These are phyloP conservation scores for Dicorynia guianensis DNA, from an alignment of 306 rosid genomes.

Conservation along the genomic window DNA sequence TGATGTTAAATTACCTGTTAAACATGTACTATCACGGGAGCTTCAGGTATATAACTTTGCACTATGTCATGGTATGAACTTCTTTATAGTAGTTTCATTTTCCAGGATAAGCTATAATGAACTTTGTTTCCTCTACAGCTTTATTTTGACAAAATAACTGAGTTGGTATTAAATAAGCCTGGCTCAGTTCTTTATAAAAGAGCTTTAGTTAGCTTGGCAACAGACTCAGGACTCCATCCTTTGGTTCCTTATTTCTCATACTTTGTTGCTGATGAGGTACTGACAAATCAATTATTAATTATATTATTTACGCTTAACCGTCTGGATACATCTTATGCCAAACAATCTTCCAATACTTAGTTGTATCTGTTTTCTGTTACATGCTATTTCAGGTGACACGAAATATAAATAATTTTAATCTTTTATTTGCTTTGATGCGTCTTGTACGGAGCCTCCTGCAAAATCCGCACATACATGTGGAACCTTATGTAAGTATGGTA, in stretches of 20 bases:
- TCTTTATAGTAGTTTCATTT: slow-evolving; percentile 27
- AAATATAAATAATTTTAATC: slow-evolving; percentile 57
- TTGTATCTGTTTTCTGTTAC: slow-evolving; percentile 31
- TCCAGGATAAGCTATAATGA: slow-evolving; percentile 17
- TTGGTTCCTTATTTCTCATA: slow-evolving; percentile 80
- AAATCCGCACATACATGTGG: slow-evolving; percentile 82
- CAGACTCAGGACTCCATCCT: slow-evolving; percentile 89
- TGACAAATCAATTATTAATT: slow-evolving; percentile 15
- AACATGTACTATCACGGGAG: slow-evolving; percentile 79
- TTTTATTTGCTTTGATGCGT: slow-evolving; percentile 80
- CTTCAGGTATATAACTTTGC: slow-evolving; percentile 60
- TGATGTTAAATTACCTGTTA: slow-evolving; percentile 78
- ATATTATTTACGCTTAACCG: slow-evolving; percentile 13
- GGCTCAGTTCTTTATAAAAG: slow-evolving; percentile 65
- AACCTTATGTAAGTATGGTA: slow-evolving; percentile 81
- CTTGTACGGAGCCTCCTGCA: slow-evolving; percentile 78
- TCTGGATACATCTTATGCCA: not conserved
- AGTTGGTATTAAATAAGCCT: slow-evolving; percentile 65
- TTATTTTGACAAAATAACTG: slow-evolving; percentile 78
- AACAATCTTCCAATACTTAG: slow-evolving; percentile 36
- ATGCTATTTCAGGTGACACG: slow-evolving; percentile 66
- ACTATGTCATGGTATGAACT: slow-evolving; percentile 30
- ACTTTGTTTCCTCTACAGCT: slow-evolving; percentile 62
- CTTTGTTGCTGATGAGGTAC: slow-evolving; percentile 90
- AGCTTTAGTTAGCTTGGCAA: slow-evolving; percentile 79